phyloP scores from a whole-genome alignment of 2,329 filamentous ascomycete species.

The Penicillium sp. region DNA sequence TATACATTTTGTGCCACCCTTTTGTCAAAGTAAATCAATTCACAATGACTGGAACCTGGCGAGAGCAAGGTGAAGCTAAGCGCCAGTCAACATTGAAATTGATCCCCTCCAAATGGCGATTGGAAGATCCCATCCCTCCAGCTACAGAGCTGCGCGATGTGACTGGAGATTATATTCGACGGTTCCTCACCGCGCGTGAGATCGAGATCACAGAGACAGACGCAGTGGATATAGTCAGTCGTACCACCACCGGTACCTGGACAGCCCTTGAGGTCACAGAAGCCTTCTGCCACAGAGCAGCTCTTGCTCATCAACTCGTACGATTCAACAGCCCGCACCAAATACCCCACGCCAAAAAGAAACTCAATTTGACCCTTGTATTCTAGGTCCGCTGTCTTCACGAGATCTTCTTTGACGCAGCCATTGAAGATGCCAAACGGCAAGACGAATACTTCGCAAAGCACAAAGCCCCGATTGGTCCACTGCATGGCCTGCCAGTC shows the following conservation, averaged over 20 bases:
- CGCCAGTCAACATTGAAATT: slow-evolving; percentile 54
- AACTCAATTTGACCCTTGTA: background rate
- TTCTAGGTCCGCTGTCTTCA: slow-evolving; percentile 51
- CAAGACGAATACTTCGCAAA: slow-evolving; percentile 51
- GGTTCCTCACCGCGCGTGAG: slow-evolving; percentile 56
- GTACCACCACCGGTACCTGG: slow-evolving; percentile 58
- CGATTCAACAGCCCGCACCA: slow-evolving; percentile 3
- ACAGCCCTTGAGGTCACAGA: slow-evolving; percentile 57
- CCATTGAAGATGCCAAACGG: slow-evolving; percentile 50
- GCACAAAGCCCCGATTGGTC: slow-evolving; percentile 53
- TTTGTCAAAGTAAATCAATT: background rate
- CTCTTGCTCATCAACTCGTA: slow-evolving; percentile 61
- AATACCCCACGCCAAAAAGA: background rate
- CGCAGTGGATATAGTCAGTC: slow-evolving; percentile 57
- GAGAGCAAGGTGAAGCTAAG: slow-evolving; percentile 54
- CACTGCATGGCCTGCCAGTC: slow-evolving; percentile 64
- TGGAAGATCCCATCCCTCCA: slow-evolving; percentile 50
- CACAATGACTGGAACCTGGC: slow-evolving; percentile 46
- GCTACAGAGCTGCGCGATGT: slow-evolving; percentile 57
- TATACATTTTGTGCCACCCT: background rate
- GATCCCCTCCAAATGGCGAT: slow-evolving; percentile 60
- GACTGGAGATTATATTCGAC: slow-evolving; percentile 57
- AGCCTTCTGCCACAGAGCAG: slow-evolving; percentile 59
- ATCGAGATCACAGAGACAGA: slow-evolving; percentile 63
- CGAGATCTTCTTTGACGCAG: slow-evolving; percentile 57